These are phyloP conservation scores for Xylaria sp. DNA, from an alignment of 2,329 filamentous ascomycete species.

Conservation along the genomic window DNA sequence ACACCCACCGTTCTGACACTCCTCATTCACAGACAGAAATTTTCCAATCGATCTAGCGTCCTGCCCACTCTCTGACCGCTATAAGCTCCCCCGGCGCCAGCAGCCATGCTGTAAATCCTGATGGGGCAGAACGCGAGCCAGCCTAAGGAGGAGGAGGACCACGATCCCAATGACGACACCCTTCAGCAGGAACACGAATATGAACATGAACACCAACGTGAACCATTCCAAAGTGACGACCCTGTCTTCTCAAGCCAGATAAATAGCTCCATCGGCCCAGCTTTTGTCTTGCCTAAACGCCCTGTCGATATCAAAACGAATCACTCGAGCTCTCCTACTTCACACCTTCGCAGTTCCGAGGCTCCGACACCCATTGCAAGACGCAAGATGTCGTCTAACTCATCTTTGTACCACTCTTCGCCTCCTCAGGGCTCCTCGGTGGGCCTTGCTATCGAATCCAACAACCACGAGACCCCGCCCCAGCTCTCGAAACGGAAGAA, in stretches of 20 bases:
- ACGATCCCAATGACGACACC: slow-evolving; percentile 1
- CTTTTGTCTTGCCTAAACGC: slow-evolving; percentile 6
- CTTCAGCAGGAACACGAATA: slow-evolving; percentile 5
- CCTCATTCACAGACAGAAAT: neutral
- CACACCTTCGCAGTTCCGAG: slow-evolving; percentile 7
- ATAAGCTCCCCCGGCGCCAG: slow-evolving; percentile 17
- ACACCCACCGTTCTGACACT: slow-evolving; percentile 5
- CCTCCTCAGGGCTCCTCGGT: slow-evolving; percentile 5
- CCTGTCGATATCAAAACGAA: neutral
- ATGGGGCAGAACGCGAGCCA: slow-evolving; percentile 34
- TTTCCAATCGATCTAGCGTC: neutral
- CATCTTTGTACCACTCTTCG: slow-evolving; percentile 9
- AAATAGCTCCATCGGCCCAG: slow-evolving; percentile 19
- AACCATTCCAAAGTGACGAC: slow-evolving; percentile 13
- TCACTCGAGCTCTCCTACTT: slow-evolving; percentile 23
- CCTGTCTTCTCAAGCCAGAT: slow-evolving; percentile 33
- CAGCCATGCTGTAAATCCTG: slow-evolving; percentile 33
- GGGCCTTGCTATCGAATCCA: slow-evolving; percentile 1
- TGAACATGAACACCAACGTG: no score
- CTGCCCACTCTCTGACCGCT: neutral
- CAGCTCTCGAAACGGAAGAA: slow-evolving; percentile 45
- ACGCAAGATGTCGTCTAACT: slow-evolving; percentile 28
- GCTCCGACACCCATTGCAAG: slow-evolving; percentile 8
- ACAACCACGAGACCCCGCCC: neutral
- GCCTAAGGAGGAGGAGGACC: slow-evolving; percentile 21